Evolutionary conservation across 768 basidiomycete genomes (phyloP), one percentile per base, ranked within the genome.

Genomic region (Trametes gibbosa): DNA sequence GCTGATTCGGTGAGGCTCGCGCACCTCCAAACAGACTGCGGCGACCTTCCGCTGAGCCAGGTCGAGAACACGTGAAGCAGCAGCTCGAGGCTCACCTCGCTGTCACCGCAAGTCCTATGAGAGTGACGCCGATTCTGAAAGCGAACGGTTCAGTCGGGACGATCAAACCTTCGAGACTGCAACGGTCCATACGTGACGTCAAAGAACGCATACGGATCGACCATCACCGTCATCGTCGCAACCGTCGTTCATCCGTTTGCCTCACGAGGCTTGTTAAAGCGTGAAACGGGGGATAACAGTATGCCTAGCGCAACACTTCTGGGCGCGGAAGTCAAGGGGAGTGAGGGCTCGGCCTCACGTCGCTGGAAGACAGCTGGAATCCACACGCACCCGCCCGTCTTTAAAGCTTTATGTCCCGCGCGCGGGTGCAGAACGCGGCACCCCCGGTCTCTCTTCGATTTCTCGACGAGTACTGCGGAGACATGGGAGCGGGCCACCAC

Each of bases 11-110:
- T n/a, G n/a, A 32, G 35, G 23, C 21, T 10, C 8, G 23, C 21
- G 5, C 16, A 59, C 58, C 52, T 53, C 58, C 58, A 25, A 53
- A 59, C 0, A 53, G 47, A 35, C 58, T 59, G 17, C 21, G 3
- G 19, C 9, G 25, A n/a, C 16, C 1, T 13, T 1, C n/a, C 8
- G 49, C n/a, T 42, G 24, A 9, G 37, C n/a, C 17, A 4, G 0
- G 17, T 5, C 6, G 13, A 2, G 29, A 32, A 34, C 32, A 5
- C 27, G 1, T 49, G 1, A 21, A 8, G 21, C 21, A 25, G 9
- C 6, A 8, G 5, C 23, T 25, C 19, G 34, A 1, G 1, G 8
- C 50, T 52, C 41, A 58, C 57, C 57, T 52, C n/a, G 43, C 57
- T 12, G 57, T 58, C 4, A 51, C 57, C 35, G 50, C 50, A 17